Conservation (phyloP, 768 basidiomycete species). For the Pisolithus albus region DNA sequence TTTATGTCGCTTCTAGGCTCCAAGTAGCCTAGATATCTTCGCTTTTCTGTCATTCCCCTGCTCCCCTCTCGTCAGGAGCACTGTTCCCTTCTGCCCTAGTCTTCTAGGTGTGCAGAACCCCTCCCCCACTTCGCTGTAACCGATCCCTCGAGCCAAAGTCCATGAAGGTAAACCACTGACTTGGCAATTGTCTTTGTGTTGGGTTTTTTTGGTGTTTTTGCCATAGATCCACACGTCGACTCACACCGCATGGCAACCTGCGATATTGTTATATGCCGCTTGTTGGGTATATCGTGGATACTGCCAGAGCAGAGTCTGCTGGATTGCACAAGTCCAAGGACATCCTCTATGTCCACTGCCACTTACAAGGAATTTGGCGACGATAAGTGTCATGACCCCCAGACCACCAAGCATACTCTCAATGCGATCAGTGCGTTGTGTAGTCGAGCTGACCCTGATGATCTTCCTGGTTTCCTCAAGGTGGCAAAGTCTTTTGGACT, state of each 20-base stretch:
- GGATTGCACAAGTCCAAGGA: conserved; percentile 10
- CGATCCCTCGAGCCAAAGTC: no score
- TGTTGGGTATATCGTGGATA: conserved; percentile 20
- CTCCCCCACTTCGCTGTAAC: no score
- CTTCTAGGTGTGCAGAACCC: no score
- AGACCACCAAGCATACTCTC: conserved; percentile 20
- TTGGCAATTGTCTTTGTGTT: no score
- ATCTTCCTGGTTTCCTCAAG: conserved; percentile 4
- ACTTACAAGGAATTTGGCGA: conserved; percentile 26
- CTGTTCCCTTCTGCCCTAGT: no score
- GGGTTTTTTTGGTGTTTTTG: no score
- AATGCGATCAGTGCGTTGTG: conserved; percentile 4
- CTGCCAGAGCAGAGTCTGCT: conserved; percentile 1
- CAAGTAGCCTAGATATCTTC: no score
- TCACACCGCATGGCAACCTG: conserved; percentile 13
- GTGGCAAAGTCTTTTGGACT: background rate
- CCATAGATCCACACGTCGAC: no score
- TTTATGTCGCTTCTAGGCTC: no score
- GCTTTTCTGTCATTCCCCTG: no score
- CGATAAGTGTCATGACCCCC: conserved; percentile 18
- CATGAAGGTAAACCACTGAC: no score
- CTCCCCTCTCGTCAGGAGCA: no score
- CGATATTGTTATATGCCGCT: conserved; percentile 16
- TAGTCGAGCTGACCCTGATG: background rate
- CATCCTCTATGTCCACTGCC: conserved; percentile 28